Evolutionary conservation across 352 stramenopile species (phyloP), one percentile per base, ranked within the genome.

Genomic region (Phytophthora sp.): DNA sequence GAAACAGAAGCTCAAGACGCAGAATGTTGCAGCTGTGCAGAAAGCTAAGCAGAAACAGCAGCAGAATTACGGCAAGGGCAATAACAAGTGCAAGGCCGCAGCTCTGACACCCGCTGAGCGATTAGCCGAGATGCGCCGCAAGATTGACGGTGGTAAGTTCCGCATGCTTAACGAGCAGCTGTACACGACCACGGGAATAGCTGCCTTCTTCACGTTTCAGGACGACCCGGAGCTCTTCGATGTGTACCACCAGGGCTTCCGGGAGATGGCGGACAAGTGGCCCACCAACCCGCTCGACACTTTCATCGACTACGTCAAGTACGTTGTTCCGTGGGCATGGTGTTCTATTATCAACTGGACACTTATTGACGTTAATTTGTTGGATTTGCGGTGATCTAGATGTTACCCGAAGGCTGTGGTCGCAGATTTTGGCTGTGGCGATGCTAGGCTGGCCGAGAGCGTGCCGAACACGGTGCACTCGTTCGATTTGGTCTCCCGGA

Each of bases 101-200:
- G n/a, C 44, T 30, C 26, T 69, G 36, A 69, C 59, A n/a, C 54
- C 54, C 8, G 60, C 50, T 9, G 66, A 76, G 8, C 73, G 81
- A 11, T 71, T 95, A 63, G 84, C 79, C 8, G 81, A 90, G 51
- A 94, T 98, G 80, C 86, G 93, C 16, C 85, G 87, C 13, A 88
- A 95, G 12, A 79, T 99, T 15, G 85, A 97, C 41, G 95, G 96
- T 27, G 93, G 90, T 49, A 93, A 98, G 69, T 99, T 99, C 79
- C 93, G 98, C 56, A 98, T 98, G 83, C 86, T 99, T 11, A 99
- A 99, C 69, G 98, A 99, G 77, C 90, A 98, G 70, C 73, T 99
- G 15, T 99, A 99, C 79, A 99, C 96, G 6, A 98, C 76, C 24
- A 93, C 92, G n/a, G 98, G 97, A 18, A 56, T 81, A 8, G 66